Evolutionary conservation across 768 basidiomycete species (phyloP).

Genomic region (Brasilioporus rufonigricans): DNA sequence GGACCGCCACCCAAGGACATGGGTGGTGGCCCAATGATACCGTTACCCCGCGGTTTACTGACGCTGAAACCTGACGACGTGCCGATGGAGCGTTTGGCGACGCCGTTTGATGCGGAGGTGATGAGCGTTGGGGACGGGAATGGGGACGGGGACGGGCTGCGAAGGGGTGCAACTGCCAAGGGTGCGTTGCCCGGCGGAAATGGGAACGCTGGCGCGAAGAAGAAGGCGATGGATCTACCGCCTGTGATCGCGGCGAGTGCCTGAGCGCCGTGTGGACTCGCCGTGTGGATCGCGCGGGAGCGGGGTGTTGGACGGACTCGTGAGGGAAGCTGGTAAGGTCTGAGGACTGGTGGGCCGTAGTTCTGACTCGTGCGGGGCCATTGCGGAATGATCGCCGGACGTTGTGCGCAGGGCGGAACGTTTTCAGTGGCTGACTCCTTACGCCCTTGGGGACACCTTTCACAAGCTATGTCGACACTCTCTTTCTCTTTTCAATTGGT

Average conservation of each 20-base stretch:
- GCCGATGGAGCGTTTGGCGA: conserved; percentile 17
- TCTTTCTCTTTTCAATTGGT: background rate
- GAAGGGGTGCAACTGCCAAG: conserved; percentile 5
- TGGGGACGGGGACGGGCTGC: conserved; percentile 6
- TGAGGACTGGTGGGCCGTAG: too few species aligned
- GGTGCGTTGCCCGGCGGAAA: conserved; percentile 8
- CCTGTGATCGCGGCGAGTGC: conserved; percentile 37
- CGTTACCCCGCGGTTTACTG: conserved; percentile 20
- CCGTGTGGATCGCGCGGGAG: too few species aligned
- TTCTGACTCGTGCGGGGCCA: background rate
- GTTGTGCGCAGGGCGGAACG: too few species aligned
- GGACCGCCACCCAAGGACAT: conserved; percentile 24
- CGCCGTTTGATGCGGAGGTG: conserved; percentile 12
- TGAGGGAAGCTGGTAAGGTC: too few species aligned
- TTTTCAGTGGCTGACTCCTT: too few species aligned
- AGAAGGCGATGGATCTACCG: conserved; percentile 30
- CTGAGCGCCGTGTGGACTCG: conserved; percentile 7
- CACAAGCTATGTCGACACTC: background rate
- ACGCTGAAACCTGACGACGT: conserved; percentile 20
- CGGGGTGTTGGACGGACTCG: too few species aligned
- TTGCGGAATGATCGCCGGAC: background rate
- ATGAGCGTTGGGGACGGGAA: conserved; percentile 2
- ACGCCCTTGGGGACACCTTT: too few species aligned
- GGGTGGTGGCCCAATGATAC: conserved; percentile 14
- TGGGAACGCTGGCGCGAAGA: conserved; percentile 18